phyloP scores from a whole-genome alignment of 768 basidiomycete species.

The Tylopilus vinaceipallidus region DNA sequence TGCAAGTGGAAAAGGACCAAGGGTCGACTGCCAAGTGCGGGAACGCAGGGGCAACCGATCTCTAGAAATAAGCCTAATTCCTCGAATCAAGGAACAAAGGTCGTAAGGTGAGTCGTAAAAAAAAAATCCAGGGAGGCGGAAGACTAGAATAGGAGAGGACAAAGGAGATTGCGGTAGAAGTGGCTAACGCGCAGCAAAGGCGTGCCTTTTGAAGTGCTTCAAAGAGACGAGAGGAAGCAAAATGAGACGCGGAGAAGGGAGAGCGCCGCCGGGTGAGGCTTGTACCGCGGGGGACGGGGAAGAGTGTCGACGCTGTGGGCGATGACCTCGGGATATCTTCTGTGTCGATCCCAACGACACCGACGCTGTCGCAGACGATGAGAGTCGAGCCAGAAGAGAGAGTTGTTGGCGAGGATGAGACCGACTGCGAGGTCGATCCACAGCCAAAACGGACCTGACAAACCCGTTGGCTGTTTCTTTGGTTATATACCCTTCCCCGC shows the following conservation, averaged over 20 bases:
- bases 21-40: slow-evolving; percentile 44
- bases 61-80: slow-evolving; percentile 38
- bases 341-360: slow-evolving; percentile 39
- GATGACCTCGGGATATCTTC: slow-evolving; percentile 32
- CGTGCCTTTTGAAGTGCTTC: slow-evolving; percentile 73
- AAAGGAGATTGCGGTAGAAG: slow-evolving; percentile 27
- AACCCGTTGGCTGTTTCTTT: slow-evolving; percentile 20
- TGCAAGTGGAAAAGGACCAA: slow-evolving; percentile 47
- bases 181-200: slow-evolving; percentile 93
- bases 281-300: slow-evolving; percentile 15
- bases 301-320: slow-evolving; percentile 20
- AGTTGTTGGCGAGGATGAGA: slow-evolving; percentile 38
- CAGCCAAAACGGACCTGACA: slow-evolving; percentile 34
- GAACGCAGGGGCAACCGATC: slow-evolving; percentile 39
- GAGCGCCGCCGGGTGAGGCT: slow-evolving; percentile 19
- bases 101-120: slow-evolving; percentile 78
- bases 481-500: slow-evolving; percentile 21
- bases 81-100: slow-evolving; percentile 40
- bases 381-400: slow-evolving; percentile 31
- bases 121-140: slow-evolving; percentile 21
- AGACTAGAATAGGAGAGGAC: slow-evolving; percentile 31
- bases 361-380: slow-evolving; percentile 43
- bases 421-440: slow-evolving; percentile 49
- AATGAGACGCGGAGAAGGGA: slow-evolving; percentile 23
- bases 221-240: slow-evolving; percentile 28